phyloP scores from a whole-genome alignment of 2,329 filamentous ascomycete species.

The Monilinia fructigena region DNA sequence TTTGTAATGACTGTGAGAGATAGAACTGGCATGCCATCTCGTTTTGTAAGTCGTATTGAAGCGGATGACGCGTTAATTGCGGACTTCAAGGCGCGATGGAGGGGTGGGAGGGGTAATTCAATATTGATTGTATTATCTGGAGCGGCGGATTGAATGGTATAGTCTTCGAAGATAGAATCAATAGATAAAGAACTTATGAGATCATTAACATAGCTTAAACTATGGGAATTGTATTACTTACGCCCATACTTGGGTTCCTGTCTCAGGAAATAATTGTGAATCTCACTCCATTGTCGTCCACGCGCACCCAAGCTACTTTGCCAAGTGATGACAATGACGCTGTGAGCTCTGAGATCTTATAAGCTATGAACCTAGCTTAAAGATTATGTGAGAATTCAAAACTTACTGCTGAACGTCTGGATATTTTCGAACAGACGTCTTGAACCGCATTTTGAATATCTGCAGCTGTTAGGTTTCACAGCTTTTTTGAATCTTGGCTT shows the following conservation, averaged over 20 bases:
- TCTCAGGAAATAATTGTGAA: constrained; percentile 93
- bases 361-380: constrained; percentile 13
- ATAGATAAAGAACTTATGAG: constrained; percentile 54
- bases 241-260: constrained; percentile 96
- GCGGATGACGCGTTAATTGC: constrained; percentile 79
- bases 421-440: constrained; percentile 66
- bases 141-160: constrained; percentile 82
- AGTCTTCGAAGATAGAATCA: constrained; percentile 85
- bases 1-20: constrained; percentile 86
- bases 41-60: constrained; percentile 87
- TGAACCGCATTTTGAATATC: constrained; percentile 58
- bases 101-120: constrained; percentile 82
- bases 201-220: constrained; percentile 37
- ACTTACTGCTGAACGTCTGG: constrained; percentile 62
- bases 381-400: not conserved
- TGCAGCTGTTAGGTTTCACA: not conserved
- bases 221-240: constrained; percentile 49
- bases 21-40: constrained; percentile 80
- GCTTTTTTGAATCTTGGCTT: not conserved
- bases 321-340: constrained; percentile 60
- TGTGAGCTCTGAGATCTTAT: constrained; percentile 53
- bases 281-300: constrained; percentile 82
- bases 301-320: constrained; percentile 51
- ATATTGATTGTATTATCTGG: constrained; percentile 89
- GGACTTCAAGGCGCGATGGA: constrained; percentile 89